phyloP scores from a whole-genome alignment of 352 stramenopile species.

The Globisporangium barbulae region DNA sequence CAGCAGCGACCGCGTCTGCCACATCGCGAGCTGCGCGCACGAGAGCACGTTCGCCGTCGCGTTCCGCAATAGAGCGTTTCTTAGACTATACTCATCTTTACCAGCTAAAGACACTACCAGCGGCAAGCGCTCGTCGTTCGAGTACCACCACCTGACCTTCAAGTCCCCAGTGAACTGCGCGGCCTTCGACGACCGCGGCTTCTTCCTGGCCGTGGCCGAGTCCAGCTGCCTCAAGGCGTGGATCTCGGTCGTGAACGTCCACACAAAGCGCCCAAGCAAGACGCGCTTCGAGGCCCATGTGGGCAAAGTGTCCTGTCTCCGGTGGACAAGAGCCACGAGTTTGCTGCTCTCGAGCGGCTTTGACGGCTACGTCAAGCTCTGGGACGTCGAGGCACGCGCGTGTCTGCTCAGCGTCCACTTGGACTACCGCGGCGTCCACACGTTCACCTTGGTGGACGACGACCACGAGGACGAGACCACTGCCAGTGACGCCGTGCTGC shows the following conservation, averaged over 20 bases:
- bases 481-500: conserved; percentile 15
- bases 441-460: conserved; percentile 29
- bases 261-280: conserved; percentile 16
- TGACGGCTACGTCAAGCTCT: conserved; percentile 71
- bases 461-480: not conserved
- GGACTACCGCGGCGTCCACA: conserved; percentile 41
- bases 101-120: not conserved
- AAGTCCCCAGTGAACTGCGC: conserved; percentile 34
- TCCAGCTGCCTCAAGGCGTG: conserved; percentile 45
- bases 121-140: not conserved
- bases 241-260: conserved; percentile 44
- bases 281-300: conserved; percentile 52
- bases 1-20: conserved; percentile 21
- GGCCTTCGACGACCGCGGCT: conserved; percentile 37
- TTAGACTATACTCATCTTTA: conserved; percentile 21
- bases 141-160: conserved; percentile 24
- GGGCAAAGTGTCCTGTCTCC: conserved; percentile 43
- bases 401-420: conserved; percentile 43
- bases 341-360: conserved; percentile 45
- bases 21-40: conserved; percentile 16
- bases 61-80: conserved; percentile 26
- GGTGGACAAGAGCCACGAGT: conserved; percentile 42
- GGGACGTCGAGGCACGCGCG: conserved; percentile 32
- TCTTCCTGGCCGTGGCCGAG: conserved; percentile 41
- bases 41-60: conserved; percentile 19